Base-by-base conservation (phyloP, 306 rosid species). In the Purshia tridentata region DNA sequence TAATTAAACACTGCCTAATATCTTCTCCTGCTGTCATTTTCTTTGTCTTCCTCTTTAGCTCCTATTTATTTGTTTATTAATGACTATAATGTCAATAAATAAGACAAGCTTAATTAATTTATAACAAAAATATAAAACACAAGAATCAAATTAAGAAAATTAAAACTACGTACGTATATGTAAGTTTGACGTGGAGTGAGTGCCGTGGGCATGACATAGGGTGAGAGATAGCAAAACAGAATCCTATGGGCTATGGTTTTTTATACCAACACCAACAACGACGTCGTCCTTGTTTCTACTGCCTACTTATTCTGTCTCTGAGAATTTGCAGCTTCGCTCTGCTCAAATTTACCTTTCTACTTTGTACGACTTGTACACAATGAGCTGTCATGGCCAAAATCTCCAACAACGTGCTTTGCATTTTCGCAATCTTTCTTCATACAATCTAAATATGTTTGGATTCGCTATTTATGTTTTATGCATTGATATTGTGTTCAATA, bases 181-280 rank as follows among this genome's bases (percentile, higher is more conserved):
- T n/a, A n/a, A n/a, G n/a, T n/a, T n/a, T 52, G 69, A 75, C 65
- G 76, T 29, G 68, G 66, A 70, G 45, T 62, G n/a, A n/a, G n/a
- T n/a, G n/a, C 76, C 42, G 19, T 29, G 48, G 50, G 82, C 62
- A 23, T 45, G 23, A 78, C 40, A 59, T 60, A 39, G 14, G 13
- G 35, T 18, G 35, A 22, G 2, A 47, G 18, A 23, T 39, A 14
- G 14, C 40, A 39, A 11, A 22, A 11, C 45, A 50, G 37, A 72
- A 62, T 71, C 51, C 58, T 40, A 64, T 35, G 76, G 66, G 0
- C 35, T 29, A 29, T 29, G 35, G 2, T 29, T 29, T 29, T 29
- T n/a, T n/a, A n/a, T n/a, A n/a, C n/a, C 35, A 29, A 29, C 35
- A 29, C 35, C 35, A 29, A 29, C 35, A 29, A 29, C 35, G 35